phyloP scores from a whole-genome alignment of 176 grass and related monocot genomes.

The Oropetium thomaeum region DNA sequence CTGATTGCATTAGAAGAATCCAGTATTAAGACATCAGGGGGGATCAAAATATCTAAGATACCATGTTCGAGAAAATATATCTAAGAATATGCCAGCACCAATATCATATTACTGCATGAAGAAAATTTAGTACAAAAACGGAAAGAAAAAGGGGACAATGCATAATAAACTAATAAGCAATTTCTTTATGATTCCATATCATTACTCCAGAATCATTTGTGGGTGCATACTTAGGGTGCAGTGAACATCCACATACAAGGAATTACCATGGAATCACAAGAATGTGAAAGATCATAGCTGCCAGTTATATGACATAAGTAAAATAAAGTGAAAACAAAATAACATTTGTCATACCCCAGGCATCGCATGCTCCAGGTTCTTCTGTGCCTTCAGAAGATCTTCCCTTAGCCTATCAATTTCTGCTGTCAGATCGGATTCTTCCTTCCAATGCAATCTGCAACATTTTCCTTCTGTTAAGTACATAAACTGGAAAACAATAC shows the following conservation, averaged over 20 bases:
- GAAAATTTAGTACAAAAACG: not conserved
- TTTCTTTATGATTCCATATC: not conserved
- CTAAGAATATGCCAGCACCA: not conserved
- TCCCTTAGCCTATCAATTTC: slow-evolving; percentile 73
- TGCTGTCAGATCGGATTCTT: slow-evolving; percentile 72
- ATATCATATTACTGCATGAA: not conserved
- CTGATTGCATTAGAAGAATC: not conserved
- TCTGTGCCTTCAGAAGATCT: slow-evolving; percentile 82
- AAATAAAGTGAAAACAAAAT: not conserved
- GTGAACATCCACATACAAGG: not conserved
- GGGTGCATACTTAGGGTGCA: slow-evolving; percentile 3
- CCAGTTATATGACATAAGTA: slow-evolving; percentile 22
- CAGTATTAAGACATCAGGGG: not conserved
- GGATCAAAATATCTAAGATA: not conserved
- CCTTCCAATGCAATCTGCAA: slow-evolving; percentile 87
- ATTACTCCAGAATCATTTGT: slow-evolving; percentile 12
- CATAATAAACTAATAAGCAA: not conserved
- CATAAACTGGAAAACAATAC: slow-evolving; percentile 17
- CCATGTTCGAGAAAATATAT: too few relatives aligned
- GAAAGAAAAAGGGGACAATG: not conserved
- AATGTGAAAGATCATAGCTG: not conserved
- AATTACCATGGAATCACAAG: slow-evolving; percentile 14
- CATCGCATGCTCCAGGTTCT: slow-evolving; percentile 86
- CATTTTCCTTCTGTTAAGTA: slow-evolving; percentile 33
- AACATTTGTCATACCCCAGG: slow-evolving; percentile 66